These are phyloP conservation scores for Hirschfeldia incana DNA, from an alignment of 345 rosid species.

Conservation along the genomic window DNA sequence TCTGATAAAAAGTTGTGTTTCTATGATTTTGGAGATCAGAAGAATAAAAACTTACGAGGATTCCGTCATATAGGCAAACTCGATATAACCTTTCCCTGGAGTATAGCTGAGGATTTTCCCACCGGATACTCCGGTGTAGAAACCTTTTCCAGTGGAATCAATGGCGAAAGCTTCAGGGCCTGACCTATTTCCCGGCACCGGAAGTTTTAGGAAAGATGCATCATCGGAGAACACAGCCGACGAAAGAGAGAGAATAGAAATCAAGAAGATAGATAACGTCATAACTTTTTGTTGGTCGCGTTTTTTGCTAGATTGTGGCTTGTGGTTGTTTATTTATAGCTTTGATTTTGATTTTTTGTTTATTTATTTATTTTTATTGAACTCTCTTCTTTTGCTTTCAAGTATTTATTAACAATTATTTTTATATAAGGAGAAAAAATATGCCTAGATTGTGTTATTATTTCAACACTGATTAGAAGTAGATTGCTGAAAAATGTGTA, in stretches of 20 bases:
- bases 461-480: background rate
- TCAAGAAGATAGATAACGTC: conserved; percentile 11
- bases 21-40: background rate
- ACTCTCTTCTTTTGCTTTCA: conserved; percentile 1
- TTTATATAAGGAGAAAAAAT: background rate
- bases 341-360: background rate
- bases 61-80: conserved; percentile 19
- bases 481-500: background rate
- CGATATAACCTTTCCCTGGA: conserved; percentile 23
- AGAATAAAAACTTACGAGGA: conserved; percentile 27
- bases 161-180: conserved; percentile 40
- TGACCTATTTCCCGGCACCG: conserved; percentile 27
- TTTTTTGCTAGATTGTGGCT: conserved; percentile 9
- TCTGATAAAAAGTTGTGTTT: background rate
- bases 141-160: conserved; percentile 35
- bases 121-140: conserved; percentile 47
- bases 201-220: conserved; percentile 22
- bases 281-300: conserved; percentile 20
- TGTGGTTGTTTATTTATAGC: conserved; percentile 14
- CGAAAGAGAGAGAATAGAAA: conserved; percentile 27
- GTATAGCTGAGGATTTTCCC: conserved; percentile 45
- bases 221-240: background rate
- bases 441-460: background rate
- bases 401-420: background rate
- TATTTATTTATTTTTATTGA: background rate